Base-by-base conservation (phyloP, 352 stramenopile genomes). In the Pythium pyrilobum region DNA sequence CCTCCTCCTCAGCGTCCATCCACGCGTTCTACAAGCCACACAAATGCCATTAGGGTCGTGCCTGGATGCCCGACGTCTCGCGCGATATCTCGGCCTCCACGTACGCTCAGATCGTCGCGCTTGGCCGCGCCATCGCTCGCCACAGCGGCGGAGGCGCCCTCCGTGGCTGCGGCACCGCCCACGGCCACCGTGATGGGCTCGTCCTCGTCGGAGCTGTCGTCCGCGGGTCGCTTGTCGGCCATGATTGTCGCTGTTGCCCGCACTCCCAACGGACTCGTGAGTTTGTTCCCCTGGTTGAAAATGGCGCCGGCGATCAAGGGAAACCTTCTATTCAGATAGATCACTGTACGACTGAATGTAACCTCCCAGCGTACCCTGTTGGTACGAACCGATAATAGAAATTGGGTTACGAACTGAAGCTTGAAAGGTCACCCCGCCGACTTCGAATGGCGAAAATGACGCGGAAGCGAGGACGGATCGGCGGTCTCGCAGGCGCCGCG, bases 131-230 rank as follows among this genome's bases (percentile, higher is more conserved):
- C 49, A 31, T 25, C 21, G 15, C 10, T 40, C 8, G 12, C 23
- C 10, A 36, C 11, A 16, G 7, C 29, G 1, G 23, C 25, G 20
- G 10, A 23, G 40, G 16, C 40, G 13, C 18, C 58, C 9, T 41
- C 43, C 11, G 13, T 6, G 6, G 65, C 21, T 16, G 37, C 37
- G 0, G 48, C 52, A 25, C 32, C 34, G 11, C 66, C 52, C 37
- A 64, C 38, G 7, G 59, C 43, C 29, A 56, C 45, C 37, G 56
- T 61, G 31, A 93, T 90, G 46, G 77, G 83, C 76, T 93, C 83
- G 68, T 92, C 81, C 62, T 93, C 83, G 49, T 93, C 83, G 18
- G 83, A 92, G 64, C 83, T 93, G 63, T 93, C 83, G 38, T 78
- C 75, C 32, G 34, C 33, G 43, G n/a, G n/a, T n/a, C 44, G 44